Conservation (phyloP, 129 eudicot species). For the Chrysanthemum seticuspe region DNA sequence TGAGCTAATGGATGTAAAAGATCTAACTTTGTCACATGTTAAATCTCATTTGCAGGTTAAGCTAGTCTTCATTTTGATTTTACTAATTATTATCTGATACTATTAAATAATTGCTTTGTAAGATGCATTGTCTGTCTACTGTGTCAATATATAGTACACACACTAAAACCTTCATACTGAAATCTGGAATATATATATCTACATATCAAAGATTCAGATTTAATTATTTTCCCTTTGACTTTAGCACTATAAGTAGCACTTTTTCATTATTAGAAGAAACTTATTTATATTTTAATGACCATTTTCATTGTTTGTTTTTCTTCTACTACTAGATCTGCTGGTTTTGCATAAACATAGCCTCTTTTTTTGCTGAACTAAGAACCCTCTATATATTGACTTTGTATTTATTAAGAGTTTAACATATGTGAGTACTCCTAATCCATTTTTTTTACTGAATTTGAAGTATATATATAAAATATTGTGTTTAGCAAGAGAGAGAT, state of each 20-base stretch:
- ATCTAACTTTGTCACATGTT: slow-evolving; percentile 97
- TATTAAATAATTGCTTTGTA: slow-evolving; percentile 12
- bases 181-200: slow-evolving; percentile 17
- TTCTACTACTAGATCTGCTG: slow-evolving; percentile 46
- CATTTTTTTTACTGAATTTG: too few relatives aligned
- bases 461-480: not conserved
- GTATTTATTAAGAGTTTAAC: too few relatives aligned
- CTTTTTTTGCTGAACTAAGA: slow-evolving; percentile 17
- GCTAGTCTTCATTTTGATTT: not conserved
- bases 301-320: slow-evolving; percentile 33
- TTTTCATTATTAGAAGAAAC: slow-evolving; percentile 26
- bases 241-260: slow-evolving; percentile 28
- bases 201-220: slow-evolving; percentile 24
- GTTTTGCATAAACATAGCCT: slow-evolving; percentile 40
- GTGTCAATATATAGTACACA: slow-evolving; percentile 30
- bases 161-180: slow-evolving; percentile 29
- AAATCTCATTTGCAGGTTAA: slow-evolving; percentile 97
- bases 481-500: slow-evolving; percentile 15
- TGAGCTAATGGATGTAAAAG: slow-evolving; percentile 99
- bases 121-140: slow-evolving; percentile 33
- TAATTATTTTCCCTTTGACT: slow-evolving; percentile 30
- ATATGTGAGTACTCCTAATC: too few relatives aligned
- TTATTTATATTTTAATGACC: slow-evolving; percentile 5
- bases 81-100: not conserved
- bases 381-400: not conserved